Base-by-base conservation (phyloP, 345 rosid genomes). In the Salix exigua region DNA sequence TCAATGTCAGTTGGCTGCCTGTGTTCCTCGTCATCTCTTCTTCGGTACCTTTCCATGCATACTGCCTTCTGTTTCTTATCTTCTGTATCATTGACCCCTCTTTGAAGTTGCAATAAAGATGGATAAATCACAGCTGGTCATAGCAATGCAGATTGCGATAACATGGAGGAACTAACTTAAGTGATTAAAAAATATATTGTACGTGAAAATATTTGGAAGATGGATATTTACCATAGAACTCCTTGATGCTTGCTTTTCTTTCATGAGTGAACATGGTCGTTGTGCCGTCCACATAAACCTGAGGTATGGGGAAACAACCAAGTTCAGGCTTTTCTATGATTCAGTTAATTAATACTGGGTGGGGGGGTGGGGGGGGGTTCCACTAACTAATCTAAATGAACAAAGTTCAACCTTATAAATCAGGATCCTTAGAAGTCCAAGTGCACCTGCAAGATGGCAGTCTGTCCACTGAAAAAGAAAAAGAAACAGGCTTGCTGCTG, bases 211-310 rank as follows among this genome's bases (percentile, higher is more conserved):
- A 73, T 33, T 55, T 46, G 38, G 51, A 61, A 42, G 25, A n/a
- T 4, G 2, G 25, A 71, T 42, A 23, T 64, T 50, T 75, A 90
- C 96, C 96, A 80, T 89, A 91, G 79, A 91, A 91, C 73, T 91
- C 96, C 77, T 85, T 82, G 37, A 94, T 79, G 73, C 93, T 94
- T 18, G 97, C 97, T 85, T 87, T 91, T 83, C 97, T 89, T 81
- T 92, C 97, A 71, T 90, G 82, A 74, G 90, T 91, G 33, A 95
- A 88, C 96, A 94, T 88, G 17, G 98, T 89, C 19, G 93, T 86
- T 7, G 88, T 89, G 51, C 94, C 94, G 83, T 89, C 94, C 60
- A 82, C 94, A 83, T 89, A 89, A 62, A 88, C 91, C 94, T 91
- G 79, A 11, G 68, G 64, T 6, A 73, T 37, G 60, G 30, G n/a